Evolutionary conservation across 2,329 filamentous ascomycete genomes (phyloP).

Genomic region (Penicillium nordicum): DNA sequence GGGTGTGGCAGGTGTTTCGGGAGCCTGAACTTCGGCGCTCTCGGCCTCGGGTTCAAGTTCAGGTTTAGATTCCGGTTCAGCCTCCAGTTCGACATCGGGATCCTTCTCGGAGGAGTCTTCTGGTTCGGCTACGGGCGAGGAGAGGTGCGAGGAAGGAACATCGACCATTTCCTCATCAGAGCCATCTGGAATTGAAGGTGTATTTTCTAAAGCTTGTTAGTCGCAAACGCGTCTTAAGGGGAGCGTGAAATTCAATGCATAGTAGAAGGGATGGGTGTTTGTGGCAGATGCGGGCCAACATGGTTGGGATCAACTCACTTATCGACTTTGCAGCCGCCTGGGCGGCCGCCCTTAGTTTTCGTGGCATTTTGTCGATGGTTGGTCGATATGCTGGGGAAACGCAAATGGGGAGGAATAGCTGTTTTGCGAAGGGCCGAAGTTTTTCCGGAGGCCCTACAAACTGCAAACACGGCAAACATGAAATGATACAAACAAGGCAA

Average conservation of each 20-base stretch:
- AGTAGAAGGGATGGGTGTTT: neutral
- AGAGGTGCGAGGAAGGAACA: conserved; percentile 20
- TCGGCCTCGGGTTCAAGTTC: conserved; percentile 39
- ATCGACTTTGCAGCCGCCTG: conserved; percentile 47
- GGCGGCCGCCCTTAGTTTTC: conserved; percentile 46
- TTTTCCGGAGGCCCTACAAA: neutral
- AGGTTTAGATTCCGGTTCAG: conserved; percentile 22
- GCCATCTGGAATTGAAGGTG: conserved; percentile 39
- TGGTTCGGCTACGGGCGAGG: conserved; percentile 22
- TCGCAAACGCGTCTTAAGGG: conserved; percentile 15
- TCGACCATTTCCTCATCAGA: conserved; percentile 44
- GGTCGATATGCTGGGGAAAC: conserved; percentile 1
- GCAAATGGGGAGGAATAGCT: conserved; percentile 11
- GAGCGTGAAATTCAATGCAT: neutral
- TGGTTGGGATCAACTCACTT: conserved; percentile 32
- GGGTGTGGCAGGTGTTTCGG: conserved; percentile 13
- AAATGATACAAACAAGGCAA: neutral
- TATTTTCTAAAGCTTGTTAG: conserved; percentile 37
- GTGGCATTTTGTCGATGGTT: conserved; percentile 37
- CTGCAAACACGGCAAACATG: neutral
- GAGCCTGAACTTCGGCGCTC: conserved; percentile 25
- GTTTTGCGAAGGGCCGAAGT: conserved; percentile 17
- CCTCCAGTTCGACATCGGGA: conserved; percentile 16
- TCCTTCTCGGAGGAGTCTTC: conserved; percentile 23
- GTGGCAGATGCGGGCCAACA: neutral